phyloP scores from a whole-genome alignment of 169 alveolate genomes.

The Blepharisma undulans region DNA sequence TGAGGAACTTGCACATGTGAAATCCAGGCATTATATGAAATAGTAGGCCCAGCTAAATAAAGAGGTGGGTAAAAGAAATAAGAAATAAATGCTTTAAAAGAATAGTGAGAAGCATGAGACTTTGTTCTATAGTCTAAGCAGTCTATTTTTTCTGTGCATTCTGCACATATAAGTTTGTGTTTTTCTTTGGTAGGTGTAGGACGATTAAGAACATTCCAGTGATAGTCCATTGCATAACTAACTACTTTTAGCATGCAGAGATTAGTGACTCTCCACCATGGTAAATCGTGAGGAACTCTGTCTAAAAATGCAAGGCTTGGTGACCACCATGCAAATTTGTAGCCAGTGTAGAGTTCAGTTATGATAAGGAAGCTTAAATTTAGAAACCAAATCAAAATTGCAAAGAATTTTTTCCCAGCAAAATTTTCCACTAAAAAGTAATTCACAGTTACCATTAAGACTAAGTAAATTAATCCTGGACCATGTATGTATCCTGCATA shows the following conservation, averaged over 20 bases:
- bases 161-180: constrained; percentile 52
- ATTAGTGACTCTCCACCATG: constrained; percentile 69
- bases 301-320: constrained; percentile 49
- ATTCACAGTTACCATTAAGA: background rate
- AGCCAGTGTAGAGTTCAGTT: constrained; percentile 69
- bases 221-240: constrained; percentile 68
- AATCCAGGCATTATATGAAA: constrained; percentile 68
- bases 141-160: constrained; percentile 48
- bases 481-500: constrained; percentile 43
- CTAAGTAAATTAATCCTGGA: constrained; percentile 35
- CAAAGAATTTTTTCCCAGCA: constrained; percentile 45
- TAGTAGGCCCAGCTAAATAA: constrained; percentile 77
- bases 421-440: constrained; percentile 27
- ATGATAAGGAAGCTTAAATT: constrained; percentile 51
- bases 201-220: constrained; percentile 47
- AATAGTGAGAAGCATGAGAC: constrained; percentile 35
- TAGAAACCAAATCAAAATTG: constrained; percentile 60
- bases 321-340: constrained; percentile 40
- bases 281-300: constrained; percentile 41
- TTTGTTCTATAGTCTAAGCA: constrained; percentile 50
- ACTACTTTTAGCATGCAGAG: constrained; percentile 68
- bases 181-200: constrained; percentile 28
- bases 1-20: constrained; percentile 51
- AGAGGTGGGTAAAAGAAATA: constrained; percentile 76
- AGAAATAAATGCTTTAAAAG: constrained; percentile 51